A percentile compares a stretch with the other conserved stretches of the same genome.
phyloP scores from a whole-genome alignment of 768 basidiomycete genomes.

The Gloeopeniophorella convolvens region DNA sequence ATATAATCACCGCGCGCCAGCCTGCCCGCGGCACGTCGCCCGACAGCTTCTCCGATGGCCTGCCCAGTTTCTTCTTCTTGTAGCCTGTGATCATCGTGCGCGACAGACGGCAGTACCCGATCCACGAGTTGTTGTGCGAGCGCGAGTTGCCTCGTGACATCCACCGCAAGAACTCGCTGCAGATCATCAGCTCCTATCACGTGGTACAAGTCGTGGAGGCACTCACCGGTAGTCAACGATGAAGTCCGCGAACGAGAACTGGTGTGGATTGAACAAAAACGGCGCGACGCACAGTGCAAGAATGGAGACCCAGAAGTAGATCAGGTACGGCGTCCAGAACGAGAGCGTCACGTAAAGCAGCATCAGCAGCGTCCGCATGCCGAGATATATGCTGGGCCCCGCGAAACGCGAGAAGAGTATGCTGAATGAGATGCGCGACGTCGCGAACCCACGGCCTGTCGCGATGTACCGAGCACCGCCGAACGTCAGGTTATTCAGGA shows the following conservation, averaged over 20 bases:
- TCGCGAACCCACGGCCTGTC: constrained; percentile 98
- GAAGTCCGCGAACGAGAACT: constrained; percentile 96
- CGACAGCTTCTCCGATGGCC: constrained; percentile 95
- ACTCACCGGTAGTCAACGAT: constrained; percentile 88
- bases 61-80: constrained; percentile 96
- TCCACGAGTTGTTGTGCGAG: constrained; percentile 97
- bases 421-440: constrained; percentile 88
- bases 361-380: constrained; percentile 88
- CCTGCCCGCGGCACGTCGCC: constrained; percentile 91
- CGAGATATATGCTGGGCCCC: constrained; percentile 96
- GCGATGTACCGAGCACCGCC: constrained; percentile 99
- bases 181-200: neutral
- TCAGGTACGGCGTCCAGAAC: constrained; percentile 85
- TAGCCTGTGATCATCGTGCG: constrained; percentile 99
- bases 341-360: constrained; percentile 91
- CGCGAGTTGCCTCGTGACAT: constrained; percentile 98
- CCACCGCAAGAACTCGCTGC: constrained; percentile 95
- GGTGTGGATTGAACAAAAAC: constrained; percentile 99
- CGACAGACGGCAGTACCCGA: constrained; percentile 97
- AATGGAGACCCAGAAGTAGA: constrained; percentile 98
- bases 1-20: constrained; percentile 85
- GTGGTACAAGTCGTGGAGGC: neutral
- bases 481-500: constrained; percentile 93
- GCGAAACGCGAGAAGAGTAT: constrained; percentile 98
- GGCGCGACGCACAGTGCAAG: constrained; percentile 88